Base-by-base conservation (phyloP, 2,329 filamentous ascomycete species). In the Pseudogymnoascus sp. region DNA sequence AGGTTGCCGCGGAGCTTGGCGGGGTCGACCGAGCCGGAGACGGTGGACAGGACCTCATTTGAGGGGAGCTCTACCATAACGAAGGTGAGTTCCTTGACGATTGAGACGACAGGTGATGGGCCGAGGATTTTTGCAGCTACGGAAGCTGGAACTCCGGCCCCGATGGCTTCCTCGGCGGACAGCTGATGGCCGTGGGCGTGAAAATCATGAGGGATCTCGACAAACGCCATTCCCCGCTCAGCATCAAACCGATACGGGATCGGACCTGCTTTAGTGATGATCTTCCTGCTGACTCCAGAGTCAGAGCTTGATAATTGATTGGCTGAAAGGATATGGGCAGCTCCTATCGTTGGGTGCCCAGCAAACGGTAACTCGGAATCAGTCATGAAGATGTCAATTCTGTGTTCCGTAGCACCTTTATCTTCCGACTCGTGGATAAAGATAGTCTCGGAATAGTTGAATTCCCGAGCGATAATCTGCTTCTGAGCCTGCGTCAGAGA, bases 21-120 rank as follows among this genome's bases (percentile, higher is more conserved):
- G 66, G 2, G 78, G 75, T 10, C 73, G 67, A 4, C 74, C 78
- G 15, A 93, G 27, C 48, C 48, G 9, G 27, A 55, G 13, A 33
- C 48, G 29, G 27, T 55, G 10, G 48, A 55, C 7, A 55, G 77
- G 6, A 81, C 78, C 31, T 84, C 83, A 8, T 90, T 73, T 61
- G 78, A 80, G 0, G 82, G 77, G 21, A 94, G 76, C 66, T 82
- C 75, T 12, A 88, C 77, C 33, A 90, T 80, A n/a, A 84, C 74
- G 72, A 91, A 92, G 0, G 83, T 83, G 86, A 92, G 88, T 58
- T 89, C 89, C 48, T 83, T 84, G 36, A 91, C 88, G 52, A 92
- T 83, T 65, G 82, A 86, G 62, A 85, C 79, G 15, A 83, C 69
- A 1, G 48, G 18, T 7, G n/a, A 55, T 12, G 81, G 79, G 7